Base-by-base conservation (phyloP, 208 protist genomes). In the Leishmania lainsoni region DNA sequence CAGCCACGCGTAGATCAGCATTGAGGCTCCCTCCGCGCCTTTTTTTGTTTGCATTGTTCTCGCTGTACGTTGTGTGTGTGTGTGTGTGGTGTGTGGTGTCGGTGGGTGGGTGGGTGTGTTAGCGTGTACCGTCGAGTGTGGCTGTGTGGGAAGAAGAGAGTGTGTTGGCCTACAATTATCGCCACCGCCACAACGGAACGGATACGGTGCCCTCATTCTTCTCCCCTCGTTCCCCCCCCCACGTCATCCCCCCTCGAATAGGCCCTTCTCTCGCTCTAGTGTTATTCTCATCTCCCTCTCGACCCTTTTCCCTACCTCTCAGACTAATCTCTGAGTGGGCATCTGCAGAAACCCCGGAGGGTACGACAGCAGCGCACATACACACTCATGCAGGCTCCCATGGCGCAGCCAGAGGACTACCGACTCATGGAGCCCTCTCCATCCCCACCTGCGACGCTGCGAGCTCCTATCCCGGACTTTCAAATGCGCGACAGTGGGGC, bases 341-440 rank as follows among this genome's bases (percentile, higher is more conserved):
- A 61, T 48, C 10, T 17, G 72, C n/a, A n/a, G 45, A 32, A 58
- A 76, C 14, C 5, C 72, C 42, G 72, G 16, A 48, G 32, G 3
- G 10, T 52, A 29, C 48, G 45, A 17, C 9, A 9, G 35, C 69
- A 29, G 2, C 66, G 35, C 51, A 45, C 29, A 63, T 3, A 58
- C 51, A 45, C 29, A 63, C 1, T 42, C 20, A 63, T 80, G 66
- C 35, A 42, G 48, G 29, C 22, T 2, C 26, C 45, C 9, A 75
- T 83, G 75, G 74, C 32, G 26, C 58, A 76, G 39, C 17, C 65
- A 26, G 49, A 77, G 32, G 75, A 80, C 52, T n/a, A 49, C 5
- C 54, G 4, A n/a, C 75, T 66, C 58, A 72, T 81, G 81, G 81
- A 85, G 81, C 81, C 71, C 32, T 85, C 81, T 1, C 81, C 81